Base-by-base conservation (phyloP, 805 yeast genomes). In the Cyberlindnera samutprakarnensis region DNA sequence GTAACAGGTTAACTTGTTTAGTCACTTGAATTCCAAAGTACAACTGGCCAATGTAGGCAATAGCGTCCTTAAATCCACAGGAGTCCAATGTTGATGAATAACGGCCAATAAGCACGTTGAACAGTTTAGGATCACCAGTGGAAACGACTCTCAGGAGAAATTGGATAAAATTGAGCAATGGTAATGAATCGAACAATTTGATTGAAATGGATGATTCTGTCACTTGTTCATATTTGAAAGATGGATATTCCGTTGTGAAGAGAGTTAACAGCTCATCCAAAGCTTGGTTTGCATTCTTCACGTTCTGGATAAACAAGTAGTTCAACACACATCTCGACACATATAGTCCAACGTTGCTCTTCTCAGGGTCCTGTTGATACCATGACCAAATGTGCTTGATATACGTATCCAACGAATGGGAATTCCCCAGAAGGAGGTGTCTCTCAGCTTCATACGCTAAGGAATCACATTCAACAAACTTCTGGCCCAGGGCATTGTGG, bases 401-500 rank as follows among this genome's bases (percentile, higher is more conserved):
- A 47, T 73, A 71, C 33, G 67, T 61, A 1, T 72, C 67, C 33
- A 67, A 50, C 20, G 57, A 52, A 3, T 36, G 40, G 31, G 61
- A 57, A 6, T 80, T 76, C 2, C 94, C 94, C 41, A 77, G 60
- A 11, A 83, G 59, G 41, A 83, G 62, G 48, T 79, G 82, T 47
- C 73, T 67, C 56, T 83, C 94, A n/a, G 88, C 83, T 34, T 75
- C 78, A 34, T 74, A 68, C 22, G 68, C 69, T 35, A 68, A 47
- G 30, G 69, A 72, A 14, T 61, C 63, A 23, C 51, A 43, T 19
- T 62, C 63, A 31, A 75, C 57, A 30, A 85, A 62, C 51, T 83
- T 76, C 22, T 66, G 56, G 3, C 95, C 96, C 38, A 86, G 66
- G 9, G 78, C 66, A 43, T 78, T 78, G 50, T 85, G 86, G 35